Conservation (phyloP, 75 land plant species). For the Larix kaempferi region DNA sequence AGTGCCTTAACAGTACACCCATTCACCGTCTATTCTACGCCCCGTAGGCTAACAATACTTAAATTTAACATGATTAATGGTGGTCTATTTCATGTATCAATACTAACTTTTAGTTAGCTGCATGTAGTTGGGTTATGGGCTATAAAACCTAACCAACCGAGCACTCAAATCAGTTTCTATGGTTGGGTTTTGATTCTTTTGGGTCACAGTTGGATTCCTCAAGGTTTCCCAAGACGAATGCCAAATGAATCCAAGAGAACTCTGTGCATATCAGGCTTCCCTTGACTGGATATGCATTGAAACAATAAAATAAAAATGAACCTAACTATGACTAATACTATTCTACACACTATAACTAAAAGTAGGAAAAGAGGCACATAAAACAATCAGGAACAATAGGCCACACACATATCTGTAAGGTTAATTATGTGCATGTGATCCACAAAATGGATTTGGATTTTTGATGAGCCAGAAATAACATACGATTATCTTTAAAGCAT, state of each 20-base stretch:
- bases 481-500: too few species aligned
- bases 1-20: too few species aligned
- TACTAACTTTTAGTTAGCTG: background rate
- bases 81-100: background rate
- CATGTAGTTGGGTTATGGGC: background rate
- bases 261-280: background rate
- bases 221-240: background rate
- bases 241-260: constrained; percentile 7
- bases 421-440: too few species aligned
- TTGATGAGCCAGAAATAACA: too few species aligned
- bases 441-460: too few species aligned
- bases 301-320: background rate
- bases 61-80: background rate
- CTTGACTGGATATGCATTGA: background rate
- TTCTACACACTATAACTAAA: too few species aligned
- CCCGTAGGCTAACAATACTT: too few species aligned
- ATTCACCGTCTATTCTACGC: too few species aligned
- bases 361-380: too few species aligned
- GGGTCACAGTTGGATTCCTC: background rate
- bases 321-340: background rate
- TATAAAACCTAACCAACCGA: background rate
- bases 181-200: background rate
- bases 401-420: too few species aligned
- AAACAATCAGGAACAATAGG: too few species aligned
- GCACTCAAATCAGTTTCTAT: background rate